Base-by-base conservation (phyloP, 179 eudicot genomes). In the Drosera spatulata region DNA sequence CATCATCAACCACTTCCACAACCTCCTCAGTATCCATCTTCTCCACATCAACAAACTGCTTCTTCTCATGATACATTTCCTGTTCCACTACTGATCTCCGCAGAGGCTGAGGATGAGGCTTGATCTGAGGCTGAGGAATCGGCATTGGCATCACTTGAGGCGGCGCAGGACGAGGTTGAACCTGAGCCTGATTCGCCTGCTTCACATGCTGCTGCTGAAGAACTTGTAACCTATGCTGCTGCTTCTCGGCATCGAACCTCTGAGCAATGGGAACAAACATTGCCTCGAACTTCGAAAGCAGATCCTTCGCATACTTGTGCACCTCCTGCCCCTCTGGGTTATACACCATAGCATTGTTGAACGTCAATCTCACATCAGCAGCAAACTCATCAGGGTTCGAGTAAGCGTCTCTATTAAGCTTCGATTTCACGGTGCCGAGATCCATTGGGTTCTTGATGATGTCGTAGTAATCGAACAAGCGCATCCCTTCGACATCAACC, bases 361-460 rank as follows among this genome's bases (percentile, higher is more conserved):
- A 88, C 0, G 85, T 80, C 69, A 88, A 68, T 62, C 96, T 62
- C 39, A 88, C 85, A 61, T 88, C 89, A 0, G 70, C 72, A 0
- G 93, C 89, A 59, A 85, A 88, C 11, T 85, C 89, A 2, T 48
- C 56, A 0, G 93, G 93, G 3, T 75, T 57, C 0, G 37, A 10
- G 50, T 88, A 88, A 13, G 67, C n/a, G 45, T 68, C 69, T 51
- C 60, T 66, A 0, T 53, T 56, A 4, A 88, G 66, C 60, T 85
- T 85, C 5, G 73, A 63, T 46, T 81, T 88, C 4, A 88, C 84
- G 6, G 96, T 83, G 0, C 96, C 96, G 4, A 88, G 82, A 85
- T 88, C 96, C 96, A 88, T 88, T 2, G 96, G 96, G 10, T 67
- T 70, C 70, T 81, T 80, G n/a, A 90, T 68, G 11, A 90, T 85